Evolutionary conservation across 164 flowering plant species (phyloP), one percentile per base, ranked within the genome.

Genomic region (Platanus orientalis): DNA sequence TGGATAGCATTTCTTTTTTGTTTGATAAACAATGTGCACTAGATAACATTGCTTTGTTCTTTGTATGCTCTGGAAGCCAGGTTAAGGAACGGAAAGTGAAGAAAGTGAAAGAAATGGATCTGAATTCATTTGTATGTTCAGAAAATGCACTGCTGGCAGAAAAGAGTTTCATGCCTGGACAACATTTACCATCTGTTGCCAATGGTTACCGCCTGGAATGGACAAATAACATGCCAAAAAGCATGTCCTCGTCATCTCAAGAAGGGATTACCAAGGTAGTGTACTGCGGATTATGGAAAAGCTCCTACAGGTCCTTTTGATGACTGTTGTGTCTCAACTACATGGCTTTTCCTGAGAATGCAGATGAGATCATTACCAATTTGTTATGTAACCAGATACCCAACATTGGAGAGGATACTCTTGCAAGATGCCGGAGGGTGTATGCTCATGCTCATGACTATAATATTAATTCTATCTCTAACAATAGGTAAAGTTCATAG

Each of bases 371-470:
- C 24, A 57, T 53, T 61, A 51, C 59, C 20, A 32, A 54, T 70
- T 66, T 74, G 13, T 68, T 66, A 9, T 71, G 54, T 68, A 36
- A 60, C 64, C 73, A 87, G 92, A 65, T 79, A 54, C 58, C 76
- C 49, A 64, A 62, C 50, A 24, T 57, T 62, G 80, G 64, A 69
- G 79, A 84, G 45, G 66, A 70, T 70, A 58, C 76, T 60, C 60
- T 61, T 60, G 76, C 95, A 75, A 83, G 79, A 76, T 87, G 90
- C 50, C 80, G 88, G 64, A 84, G 72, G 82, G 81, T 88, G 67
- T 90, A 82, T 80, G 81, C 85, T 69, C 86, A 85, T 81, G 93
- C 96, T 66, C 97, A 91, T 77, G 96, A 88, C 61, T 91, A 63
- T 73, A 83, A 83, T 73, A 79, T 91, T 64, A 88, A 91, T 69